Percentiles rank a stretch among this genome's conserved stretches.
phyloP scores from a whole-genome alignment of 148 eudicot genomes.

The Limonium bicolor region DNA sequence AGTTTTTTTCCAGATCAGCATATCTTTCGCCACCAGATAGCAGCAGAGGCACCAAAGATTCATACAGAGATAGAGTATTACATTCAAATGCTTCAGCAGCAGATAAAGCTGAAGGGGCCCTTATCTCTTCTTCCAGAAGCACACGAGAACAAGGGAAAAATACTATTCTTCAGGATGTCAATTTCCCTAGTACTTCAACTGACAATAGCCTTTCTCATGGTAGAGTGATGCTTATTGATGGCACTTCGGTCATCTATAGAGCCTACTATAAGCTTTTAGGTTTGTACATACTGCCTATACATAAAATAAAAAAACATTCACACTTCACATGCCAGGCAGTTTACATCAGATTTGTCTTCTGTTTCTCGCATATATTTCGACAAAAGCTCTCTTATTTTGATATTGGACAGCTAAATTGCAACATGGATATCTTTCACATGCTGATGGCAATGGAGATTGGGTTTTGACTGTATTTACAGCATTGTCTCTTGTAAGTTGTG shows the following conservation, averaged over 20 bases:
- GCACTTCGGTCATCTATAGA: conserved; percentile 77
- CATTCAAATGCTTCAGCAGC: conserved; percentile 6
- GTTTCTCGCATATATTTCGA: not conserved
- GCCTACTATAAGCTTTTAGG: conserved; percentile 92
- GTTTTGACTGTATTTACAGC: conserved; percentile 85
- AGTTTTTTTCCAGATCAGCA: too few species aligned
- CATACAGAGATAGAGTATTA: not conserved
- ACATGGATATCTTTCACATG: conserved; percentile 79
- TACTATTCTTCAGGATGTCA: conserved; percentile 15
- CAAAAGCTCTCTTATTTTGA: conserved; percentile 1
- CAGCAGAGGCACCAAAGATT: too few species aligned
- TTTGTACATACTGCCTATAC: too few species aligned
- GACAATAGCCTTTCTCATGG: conserved; percentile 34
- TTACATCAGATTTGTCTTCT: not conserved
- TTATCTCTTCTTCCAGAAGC: conserved; percentile 18
- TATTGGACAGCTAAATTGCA: conserved; percentile 58
- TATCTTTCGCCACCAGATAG: too few species aligned
- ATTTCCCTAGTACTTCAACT: conserved; percentile 6
- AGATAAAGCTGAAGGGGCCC: conserved; percentile 5
- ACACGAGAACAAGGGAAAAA: conserved; percentile 13
- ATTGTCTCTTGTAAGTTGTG: conserved; percentile 77
- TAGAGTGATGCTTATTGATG: conserved; percentile 95
- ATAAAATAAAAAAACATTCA: not conserved
- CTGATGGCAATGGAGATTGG: conserved; percentile 99
- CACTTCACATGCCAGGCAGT: not conserved